These are phyloP conservation scores for Flaveria ramosissima DNA, from an alignment of 129 eudicot species.

Conservation along the genomic window DNA sequence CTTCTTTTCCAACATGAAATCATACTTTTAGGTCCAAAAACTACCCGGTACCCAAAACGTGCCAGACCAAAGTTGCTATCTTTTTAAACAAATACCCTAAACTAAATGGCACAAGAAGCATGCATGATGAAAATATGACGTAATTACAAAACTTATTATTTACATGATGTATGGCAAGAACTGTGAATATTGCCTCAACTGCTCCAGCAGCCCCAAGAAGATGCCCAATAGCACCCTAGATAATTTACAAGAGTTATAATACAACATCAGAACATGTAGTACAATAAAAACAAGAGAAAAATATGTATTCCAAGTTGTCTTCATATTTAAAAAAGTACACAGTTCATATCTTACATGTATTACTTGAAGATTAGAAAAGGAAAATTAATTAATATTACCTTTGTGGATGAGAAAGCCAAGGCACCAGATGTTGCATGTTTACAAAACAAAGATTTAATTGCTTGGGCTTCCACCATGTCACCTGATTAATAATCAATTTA, in stretches of 20 bases:
- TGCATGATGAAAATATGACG: neutral
- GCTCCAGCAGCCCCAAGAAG: slow-evolving; percentile 99
- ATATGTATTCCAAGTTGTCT: neutral
- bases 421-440: slow-evolving; percentile 70
- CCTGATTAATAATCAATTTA: slow-evolving; percentile 46
- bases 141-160: slow-evolving; percentile 10
- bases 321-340: neutral
- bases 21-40: neutral
- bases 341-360: neutral
- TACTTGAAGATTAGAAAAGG: neutral
- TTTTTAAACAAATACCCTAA: neutral
- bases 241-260: slow-evolving; percentile 3
- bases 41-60: too few species aligned
- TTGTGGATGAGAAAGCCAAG: slow-evolving; percentile 85
- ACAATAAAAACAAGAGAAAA: neutral
- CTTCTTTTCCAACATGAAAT: neutral
- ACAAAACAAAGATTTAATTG: slow-evolving; percentile 70
- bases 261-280: slow-evolving; percentile 20
- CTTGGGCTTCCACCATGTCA: slow-evolving; percentile 83
- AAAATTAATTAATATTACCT: slow-evolving; percentile 47
- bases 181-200: slow-evolving; percentile 84
- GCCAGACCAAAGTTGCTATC: neutral
- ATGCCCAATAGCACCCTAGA: slow-evolving; percentile 93
- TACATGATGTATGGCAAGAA: slow-evolving; percentile 80
- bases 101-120: slow-evolving; percentile 4